Conservation (phyloP, 768 basidiomycete species). For the Trametopsis cervina region DNA sequence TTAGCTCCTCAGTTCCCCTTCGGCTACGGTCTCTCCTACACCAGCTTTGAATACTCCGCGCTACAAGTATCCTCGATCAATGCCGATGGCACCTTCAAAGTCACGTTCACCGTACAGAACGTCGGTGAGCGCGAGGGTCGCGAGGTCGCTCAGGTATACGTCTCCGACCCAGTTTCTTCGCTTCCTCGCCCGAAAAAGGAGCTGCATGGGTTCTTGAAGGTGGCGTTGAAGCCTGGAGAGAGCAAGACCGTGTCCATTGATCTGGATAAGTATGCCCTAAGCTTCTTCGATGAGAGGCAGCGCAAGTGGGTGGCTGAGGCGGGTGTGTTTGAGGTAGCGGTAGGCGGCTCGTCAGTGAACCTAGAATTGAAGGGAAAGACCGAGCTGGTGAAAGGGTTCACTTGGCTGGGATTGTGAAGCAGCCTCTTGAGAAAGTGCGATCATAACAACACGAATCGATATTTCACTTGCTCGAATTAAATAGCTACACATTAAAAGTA, state of each 20-base stretch:
- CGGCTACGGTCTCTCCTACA: constrained; percentile 55
- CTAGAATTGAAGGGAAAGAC: constrained; percentile 30
- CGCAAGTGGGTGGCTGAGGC: constrained; percentile 26
- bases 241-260: constrained; percentile 29
- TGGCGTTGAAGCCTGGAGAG: constrained; percentile 38
- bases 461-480: too few relatives aligned
- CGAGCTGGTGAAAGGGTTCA: constrained; percentile 28
- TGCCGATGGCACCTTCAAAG: constrained; percentile 27
- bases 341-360: constrained; percentile 41
- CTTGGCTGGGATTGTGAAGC: constrained; percentile 41
- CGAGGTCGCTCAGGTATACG: constrained; percentile 43
- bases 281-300: constrained; percentile 41
- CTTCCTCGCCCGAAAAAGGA: constrained; percentile 40
- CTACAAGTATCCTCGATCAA: constrained; percentile 30
- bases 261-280: constrained; percentile 41
- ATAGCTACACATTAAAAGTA: too few relatives aligned
- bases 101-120: constrained; percentile 41
- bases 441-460: too few relatives aligned
- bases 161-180: constrained; percentile 34
- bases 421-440: too few relatives aligned
- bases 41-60: constrained; percentile 45
- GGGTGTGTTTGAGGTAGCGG: constrained; percentile 37
- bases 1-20: constrained; percentile 46
- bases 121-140: constrained; percentile 35
- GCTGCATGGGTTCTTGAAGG: constrained; percentile 43